Evolutionary conservation across 306 rosid species (phyloP), one percentile per base, ranked within the genome.

Genomic region (Begonia masoniana): DNA sequence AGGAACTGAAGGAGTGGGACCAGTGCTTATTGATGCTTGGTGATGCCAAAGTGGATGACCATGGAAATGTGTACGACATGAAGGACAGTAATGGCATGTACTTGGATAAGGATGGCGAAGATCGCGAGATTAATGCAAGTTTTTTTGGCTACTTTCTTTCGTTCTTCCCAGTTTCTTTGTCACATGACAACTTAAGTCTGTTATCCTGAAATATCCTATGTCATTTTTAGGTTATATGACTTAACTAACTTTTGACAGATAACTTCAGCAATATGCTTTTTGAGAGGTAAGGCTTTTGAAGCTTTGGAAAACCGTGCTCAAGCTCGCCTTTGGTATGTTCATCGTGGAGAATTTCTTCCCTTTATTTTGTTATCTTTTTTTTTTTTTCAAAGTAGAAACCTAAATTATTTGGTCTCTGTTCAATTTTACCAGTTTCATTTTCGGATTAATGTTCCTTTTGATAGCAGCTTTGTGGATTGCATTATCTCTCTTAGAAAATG

Each of bases 1-100:
- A 80, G 74, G 97, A 91, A 54, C 67, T 91, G 74, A 91, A 86
- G 82, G 96, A 91, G 62, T 91, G 96, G 97, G 91, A 86, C 57
- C 97, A 91, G 31, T 91, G 97, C 67, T 61, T 91, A 9, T 62
- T 69, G 12, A 85, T 91, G 94, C 84, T 85, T 31, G 84, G 85
- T 9, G 87, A 82, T 13, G 95, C 91, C 5, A 82, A 78, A 67
- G 89, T 80, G 63, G 95, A 89, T 47, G 95, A 89, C 6, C 68
- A 82, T 47, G 97, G 95, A 41, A 78, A 78, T 52, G 74, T 85
- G 50, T 76, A 65, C 19, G 83, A 84, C 60, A 74, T 69, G 0
- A 82, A 79, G 70, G 93, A 82, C 51, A 60, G 76, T 13, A 76
- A 77, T 74, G 79, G 73, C 47, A 74, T 89, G 85, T 82, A 89